A percentile compares a stretch with the other conserved stretches of the same genome.
Conservation (phyloP, 176 grass and related monocot species). For the Cenchrus fungigraminus region DNA sequence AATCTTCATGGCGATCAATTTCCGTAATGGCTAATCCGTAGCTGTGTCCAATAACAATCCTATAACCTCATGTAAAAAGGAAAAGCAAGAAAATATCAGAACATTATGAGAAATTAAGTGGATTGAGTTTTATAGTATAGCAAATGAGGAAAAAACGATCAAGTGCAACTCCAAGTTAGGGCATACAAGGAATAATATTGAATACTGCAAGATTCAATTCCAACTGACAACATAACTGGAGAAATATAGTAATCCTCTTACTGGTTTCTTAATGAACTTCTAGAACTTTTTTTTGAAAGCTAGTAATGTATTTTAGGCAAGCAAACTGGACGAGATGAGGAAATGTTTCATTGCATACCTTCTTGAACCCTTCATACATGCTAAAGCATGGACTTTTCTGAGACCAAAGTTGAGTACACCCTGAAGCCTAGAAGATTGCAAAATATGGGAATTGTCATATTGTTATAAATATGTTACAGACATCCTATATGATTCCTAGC, state of each 20-base stretch:
- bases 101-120: no score
- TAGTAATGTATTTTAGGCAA: not conserved
- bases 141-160: no score
- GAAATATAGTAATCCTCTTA: not conserved
- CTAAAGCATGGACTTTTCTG: conserved; percentile 55
- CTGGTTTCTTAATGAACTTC: not conserved
- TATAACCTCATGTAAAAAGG: not conserved
- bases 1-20: no score
- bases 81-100: no score
- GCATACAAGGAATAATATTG: not conserved
- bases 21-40: conserved; percentile 9
- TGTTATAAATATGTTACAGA: no score
- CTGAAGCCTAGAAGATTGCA: conserved; percentile 44
- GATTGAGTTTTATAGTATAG: no score
- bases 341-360: conserved; percentile 40
- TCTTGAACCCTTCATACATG: conserved; percentile 42
- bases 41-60: conserved; percentile 28
- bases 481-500: no score
- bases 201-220: not conserved
- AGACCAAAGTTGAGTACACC: conserved; percentile 32
- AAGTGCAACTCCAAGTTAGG: not conserved
- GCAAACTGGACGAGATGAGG: not conserved
- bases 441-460: not conserved
- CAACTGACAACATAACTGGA: not conserved
- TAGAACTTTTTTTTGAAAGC: not conserved